Conservation (phyloP, 2,329 filamentous ascomycete genomes). For the Xylariomycetidae sp. region DNA sequence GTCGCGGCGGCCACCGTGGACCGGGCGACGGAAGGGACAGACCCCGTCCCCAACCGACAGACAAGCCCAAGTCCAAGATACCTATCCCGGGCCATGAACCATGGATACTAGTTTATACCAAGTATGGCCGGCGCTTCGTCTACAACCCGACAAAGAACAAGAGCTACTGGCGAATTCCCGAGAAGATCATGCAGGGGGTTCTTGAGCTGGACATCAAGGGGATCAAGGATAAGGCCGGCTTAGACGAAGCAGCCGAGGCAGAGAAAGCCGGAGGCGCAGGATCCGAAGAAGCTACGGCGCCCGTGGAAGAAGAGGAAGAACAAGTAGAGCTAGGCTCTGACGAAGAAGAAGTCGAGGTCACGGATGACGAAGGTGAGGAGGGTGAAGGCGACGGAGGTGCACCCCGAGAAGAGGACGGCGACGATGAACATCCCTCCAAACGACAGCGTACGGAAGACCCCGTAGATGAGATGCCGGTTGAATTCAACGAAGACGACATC, state of each 20-base stretch:
- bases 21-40: constrained; percentile 53
- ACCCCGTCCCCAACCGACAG: constrained; percentile 63
- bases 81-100: constrained; percentile 76
- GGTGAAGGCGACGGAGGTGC: constrained; percentile 51
- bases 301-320: constrained; percentile 43
- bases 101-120: constrained; percentile 93
- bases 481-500: constrained; percentile 93
- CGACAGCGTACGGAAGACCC: constrained; percentile 42
- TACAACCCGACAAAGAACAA: constrained; percentile 82
- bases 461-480: constrained; percentile 49
- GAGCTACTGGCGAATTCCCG: constrained; percentile 93
- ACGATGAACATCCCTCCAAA: constrained; percentile 43
- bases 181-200: constrained; percentile 77
- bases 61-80: constrained; percentile 77
- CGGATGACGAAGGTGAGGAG: constrained; percentile 49
- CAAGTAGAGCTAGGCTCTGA: constrained; percentile 59
- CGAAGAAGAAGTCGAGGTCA: constrained; percentile 73
- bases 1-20: constrained; percentile 39
- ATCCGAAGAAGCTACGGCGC: constrained; percentile 28
- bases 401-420: constrained; percentile 42
- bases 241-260: neutral
- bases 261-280: too few relatives aligned
- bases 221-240: constrained; percentile 53
- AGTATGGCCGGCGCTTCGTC: constrained; percentile 81
- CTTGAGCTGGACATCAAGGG: constrained; percentile 67